Base-by-base conservation (phyloP, 192 early-diverging fungal genomes). In the Linnemannia zychae region DNA sequence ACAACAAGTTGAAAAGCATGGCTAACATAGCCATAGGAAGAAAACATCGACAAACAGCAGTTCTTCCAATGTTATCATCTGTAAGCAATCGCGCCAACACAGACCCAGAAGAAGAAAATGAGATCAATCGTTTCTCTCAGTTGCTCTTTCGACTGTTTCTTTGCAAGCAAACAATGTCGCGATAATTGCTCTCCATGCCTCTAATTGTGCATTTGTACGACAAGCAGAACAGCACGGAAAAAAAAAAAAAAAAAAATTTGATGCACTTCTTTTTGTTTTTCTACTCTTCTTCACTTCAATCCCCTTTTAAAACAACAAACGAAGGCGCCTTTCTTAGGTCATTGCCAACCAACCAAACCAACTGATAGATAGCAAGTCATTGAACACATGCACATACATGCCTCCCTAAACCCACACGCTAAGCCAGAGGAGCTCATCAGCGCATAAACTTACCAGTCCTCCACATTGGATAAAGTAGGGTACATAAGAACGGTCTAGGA, bases 121-220 rank as follows among this genome's bases (percentile, higher is more conserved):
- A 63, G 57, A 63, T 63, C 28, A 28, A 63, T 63, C 9, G 28
- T 63, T 24, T 28, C 53, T 60, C 3, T 2, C 57, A n/a, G n/a
- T 31, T 3, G 3, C 13, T 63, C 57, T n/a, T 11, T 24, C 0
- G n/a, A 5, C 22, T n/a, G 6, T 17, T 0, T 57, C 24, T 24
- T 57, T n/a, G n/a, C n/a, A n/a, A n/a, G n/a, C n/a, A n/a, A 44
- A 44, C 40, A 9, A 73, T 73, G 50, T 73, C 72, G 49, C 72
- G 49, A 73, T 73, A 34, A 50, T 50, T 73, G 72, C 72, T 73
- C 72, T 73, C 72, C 49, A 50, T 73, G 20, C 46, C 37, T 73
- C 72, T 37, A 28, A 46, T 7, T 73, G 20, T 72, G 46, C 37
- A 34, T n/a, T 73, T 7, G 22, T 53, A 20, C 20, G 49, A 46